These are phyloP conservation scores for Solanum ossicruentum DNA, from an alignment of 257 asterid genomes.

Conservation along the genomic window DNA sequence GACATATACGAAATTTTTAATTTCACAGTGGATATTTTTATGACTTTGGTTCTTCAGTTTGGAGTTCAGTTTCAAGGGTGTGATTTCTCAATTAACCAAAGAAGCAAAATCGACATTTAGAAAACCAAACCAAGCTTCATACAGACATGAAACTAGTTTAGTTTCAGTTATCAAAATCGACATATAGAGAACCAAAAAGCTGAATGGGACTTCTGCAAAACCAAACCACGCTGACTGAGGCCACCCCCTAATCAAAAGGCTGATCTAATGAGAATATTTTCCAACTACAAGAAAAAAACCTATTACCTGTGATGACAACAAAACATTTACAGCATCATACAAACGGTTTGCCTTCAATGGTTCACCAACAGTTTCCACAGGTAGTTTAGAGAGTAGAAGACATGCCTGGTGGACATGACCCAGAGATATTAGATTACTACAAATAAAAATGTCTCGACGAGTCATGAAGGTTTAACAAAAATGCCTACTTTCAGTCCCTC, in stretches of 20 bases:
- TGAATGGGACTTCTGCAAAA: not conserved
- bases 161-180: not conserved
- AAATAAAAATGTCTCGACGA: not conserved
- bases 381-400: conserved; percentile 53
- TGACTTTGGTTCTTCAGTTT: not conserved
- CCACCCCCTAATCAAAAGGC: not conserved
- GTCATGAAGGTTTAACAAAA: not conserved
- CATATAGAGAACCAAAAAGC: not conserved
- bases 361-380: conserved; percentile 59
- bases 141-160: not conserved
- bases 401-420: conserved; percentile 29
- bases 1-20: too few species aligned
- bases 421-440: not conserved
- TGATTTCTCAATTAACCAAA: not conserved
- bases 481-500: conserved; percentile 78
- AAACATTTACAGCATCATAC: conserved; percentile 79
- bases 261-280: not conserved
- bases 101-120: too few species aligned
- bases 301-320: conserved; percentile 74
- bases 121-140: too few species aligned
- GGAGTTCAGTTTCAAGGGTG: not conserved
- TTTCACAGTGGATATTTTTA: not conserved
- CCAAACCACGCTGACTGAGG: not conserved
- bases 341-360: conserved; percentile 46
- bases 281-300: not conserved